These are phyloP conservation scores for Cercospora canescens DNA, from an alignment of 2,329 filamentous ascomycete genomes.

Conservation along the genomic window DNA sequence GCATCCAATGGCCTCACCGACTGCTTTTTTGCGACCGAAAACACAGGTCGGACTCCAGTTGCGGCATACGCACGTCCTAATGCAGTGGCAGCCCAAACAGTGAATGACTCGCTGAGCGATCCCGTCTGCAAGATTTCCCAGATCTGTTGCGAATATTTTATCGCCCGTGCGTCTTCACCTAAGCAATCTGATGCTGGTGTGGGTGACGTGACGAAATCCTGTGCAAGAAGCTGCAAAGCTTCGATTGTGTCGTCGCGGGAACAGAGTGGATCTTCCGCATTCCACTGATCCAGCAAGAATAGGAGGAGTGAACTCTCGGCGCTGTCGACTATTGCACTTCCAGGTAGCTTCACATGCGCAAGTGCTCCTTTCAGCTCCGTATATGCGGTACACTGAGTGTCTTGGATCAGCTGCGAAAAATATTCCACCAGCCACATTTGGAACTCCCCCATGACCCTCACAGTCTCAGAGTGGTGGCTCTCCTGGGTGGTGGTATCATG, in stretches of 20 bases:
- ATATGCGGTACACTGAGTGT: neutral
- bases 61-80: slow-evolving; percentile 79
- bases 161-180: slow-evolving; percentile 64
- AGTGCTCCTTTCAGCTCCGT: slow-evolving; percentile 24
- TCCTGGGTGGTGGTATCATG: slow-evolving; percentile 77
- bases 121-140: slow-evolving; percentile 25
- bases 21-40: neutral
- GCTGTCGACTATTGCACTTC: slow-evolving; percentile 67
- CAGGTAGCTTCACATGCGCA: slow-evolving; percentile 61
- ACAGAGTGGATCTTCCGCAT: slow-evolving; percentile 62
- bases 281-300: slow-evolving; percentile 76
- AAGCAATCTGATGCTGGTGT: slow-evolving; percentile 67
- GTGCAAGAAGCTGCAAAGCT: slow-evolving; percentile 72
- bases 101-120: slow-evolving; percentile 31
- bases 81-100: slow-evolving; percentile 81
- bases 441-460: slow-evolving; percentile 73
- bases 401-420: slow-evolving; percentile 48
- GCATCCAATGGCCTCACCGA: neutral
- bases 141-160: slow-evolving; percentile 34
- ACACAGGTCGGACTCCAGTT: slow-evolving; percentile 30
- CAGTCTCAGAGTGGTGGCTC: slow-evolving; percentile 74
- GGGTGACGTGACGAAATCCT: slow-evolving; percentile 66
- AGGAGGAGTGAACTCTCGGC: slow-evolving; percentile 78
- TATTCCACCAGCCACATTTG: slow-evolving; percentile 76
- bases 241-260: slow-evolving; percentile 68